Evolutionary conservation across 768 basidiomycete genomes (phyloP).

Genomic region (Lactarius sp.): DNA sequence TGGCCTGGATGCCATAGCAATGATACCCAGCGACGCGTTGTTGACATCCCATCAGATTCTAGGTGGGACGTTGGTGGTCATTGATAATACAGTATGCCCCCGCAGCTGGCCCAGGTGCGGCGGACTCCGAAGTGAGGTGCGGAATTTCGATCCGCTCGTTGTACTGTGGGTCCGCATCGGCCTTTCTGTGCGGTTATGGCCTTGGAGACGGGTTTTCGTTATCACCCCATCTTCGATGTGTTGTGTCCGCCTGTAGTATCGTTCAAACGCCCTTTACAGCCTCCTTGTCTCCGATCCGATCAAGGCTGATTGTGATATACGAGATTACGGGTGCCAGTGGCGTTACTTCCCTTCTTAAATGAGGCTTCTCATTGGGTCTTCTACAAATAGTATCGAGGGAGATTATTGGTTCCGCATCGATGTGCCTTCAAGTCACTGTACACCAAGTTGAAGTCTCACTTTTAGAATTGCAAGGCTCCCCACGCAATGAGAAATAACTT

Average conservation of each 20-base stretch:
- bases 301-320: background rate
- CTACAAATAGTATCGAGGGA: background rate
- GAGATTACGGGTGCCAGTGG: background rate
- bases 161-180: background rate
- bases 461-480: too few species aligned
- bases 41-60: too few species aligned
- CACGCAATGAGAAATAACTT: too few species aligned
- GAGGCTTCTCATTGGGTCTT: background rate
- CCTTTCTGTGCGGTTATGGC: background rate
- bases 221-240: background rate
- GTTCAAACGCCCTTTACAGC: too few species aligned
- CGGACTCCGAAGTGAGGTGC: background rate
- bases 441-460: too few species aligned
- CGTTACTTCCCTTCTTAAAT: background rate
- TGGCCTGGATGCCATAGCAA: background rate
- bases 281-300: constrained; percentile 1
- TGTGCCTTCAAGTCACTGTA: too few species aligned
- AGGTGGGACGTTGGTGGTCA: too few species aligned
- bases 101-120: too few species aligned
- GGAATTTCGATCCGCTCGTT: background rate
- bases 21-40: background rate
- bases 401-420: background rate
- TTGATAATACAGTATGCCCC: too few species aligned
- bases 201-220: background rate
- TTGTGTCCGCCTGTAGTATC: background rate